Percentiles rank a stretch among this genome's conserved stretches.
phyloP scores from a whole-genome alignment of 352 stramenopile species.

The Phytopythium sindhum region DNA sequence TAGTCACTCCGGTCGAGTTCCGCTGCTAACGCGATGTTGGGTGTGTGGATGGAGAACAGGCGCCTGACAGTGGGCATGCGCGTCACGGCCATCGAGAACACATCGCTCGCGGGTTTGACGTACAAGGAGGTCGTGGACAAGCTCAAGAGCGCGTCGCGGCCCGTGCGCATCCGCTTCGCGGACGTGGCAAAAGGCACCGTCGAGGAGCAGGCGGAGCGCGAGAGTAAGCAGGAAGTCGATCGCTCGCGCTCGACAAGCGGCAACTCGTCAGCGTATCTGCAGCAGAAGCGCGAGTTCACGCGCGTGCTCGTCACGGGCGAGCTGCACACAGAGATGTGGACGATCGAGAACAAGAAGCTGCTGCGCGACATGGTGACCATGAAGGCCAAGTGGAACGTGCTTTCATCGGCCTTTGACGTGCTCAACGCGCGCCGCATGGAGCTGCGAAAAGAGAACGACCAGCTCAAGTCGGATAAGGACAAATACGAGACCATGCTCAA shows the following conservation, averaged over 20 bases:
- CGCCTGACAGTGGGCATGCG: constrained; percentile 83
- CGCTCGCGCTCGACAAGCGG: constrained; percentile 13
- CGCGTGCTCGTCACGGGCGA: constrained; percentile 78
- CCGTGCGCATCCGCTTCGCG: constrained; percentile 77
- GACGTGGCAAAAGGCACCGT: constrained; percentile 76
- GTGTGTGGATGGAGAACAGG: too few relatives aligned
- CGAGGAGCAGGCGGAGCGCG: constrained; percentile 61
- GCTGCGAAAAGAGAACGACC: constrained; percentile 73
- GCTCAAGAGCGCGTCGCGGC: constrained; percentile 65
- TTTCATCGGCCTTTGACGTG: constrained; percentile 66
- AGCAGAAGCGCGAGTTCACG: constrained; percentile 81
- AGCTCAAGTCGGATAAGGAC: constrained; percentile 61
- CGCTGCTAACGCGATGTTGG: constrained; percentile 3
- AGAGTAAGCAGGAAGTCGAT: constrained; percentile 18
- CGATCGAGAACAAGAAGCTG: constrained; percentile 83
- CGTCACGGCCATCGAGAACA: constrained; percentile 73
- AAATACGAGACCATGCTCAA: constrained; percentile 78
- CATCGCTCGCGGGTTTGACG: constrained; percentile 62
- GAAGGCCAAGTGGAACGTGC: constrained; percentile 67
- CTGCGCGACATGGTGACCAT: constrained; percentile 43
- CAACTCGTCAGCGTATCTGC: constrained; percentile 62
- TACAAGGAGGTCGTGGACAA: constrained; percentile 83
- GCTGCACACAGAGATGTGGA: constrained; percentile 82
- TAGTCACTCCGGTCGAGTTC: background rate
- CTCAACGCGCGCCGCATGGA: constrained; percentile 59